Evolutionary conservation across 164 flowering plant genomes (phyloP).

Genomic region (Chimonanthus salicifolius): DNA sequence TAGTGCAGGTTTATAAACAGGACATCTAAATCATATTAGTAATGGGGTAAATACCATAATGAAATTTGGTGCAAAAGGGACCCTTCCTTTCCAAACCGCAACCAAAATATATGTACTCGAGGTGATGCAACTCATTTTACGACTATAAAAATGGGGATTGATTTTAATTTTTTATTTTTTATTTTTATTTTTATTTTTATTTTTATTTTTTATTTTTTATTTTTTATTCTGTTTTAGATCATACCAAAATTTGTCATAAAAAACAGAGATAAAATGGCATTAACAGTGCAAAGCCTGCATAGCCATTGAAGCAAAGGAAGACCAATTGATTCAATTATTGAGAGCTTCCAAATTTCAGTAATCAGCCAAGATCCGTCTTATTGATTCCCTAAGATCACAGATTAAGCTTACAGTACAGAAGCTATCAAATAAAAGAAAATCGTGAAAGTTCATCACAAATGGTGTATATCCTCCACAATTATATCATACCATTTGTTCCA

Average conservation of each 20-base stretch:
- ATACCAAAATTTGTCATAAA: neutral
- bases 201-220: too few species aligned
- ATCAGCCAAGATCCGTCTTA: neutral
- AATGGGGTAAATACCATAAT: too few species aligned
- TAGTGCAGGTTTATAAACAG: neutral
- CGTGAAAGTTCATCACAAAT: neutral
- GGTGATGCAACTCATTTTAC: neutral
- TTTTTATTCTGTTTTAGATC: too few species aligned
- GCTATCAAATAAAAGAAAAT: neutral
- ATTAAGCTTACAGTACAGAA: neutral
- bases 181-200: too few species aligned
- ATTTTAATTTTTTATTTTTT: too few species aligned
- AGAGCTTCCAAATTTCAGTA: neutral
- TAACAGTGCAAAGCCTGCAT: neutral
- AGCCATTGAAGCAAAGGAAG: neutral
- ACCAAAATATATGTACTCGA: neutral
- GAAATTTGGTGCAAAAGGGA: neutral
- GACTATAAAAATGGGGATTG: neutral
- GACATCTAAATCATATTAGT: neutral
- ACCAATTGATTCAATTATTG: neutral
- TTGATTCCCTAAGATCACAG: neutral
- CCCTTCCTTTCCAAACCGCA: neutral
- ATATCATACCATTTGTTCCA: neutral
- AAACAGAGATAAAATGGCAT: neutral
- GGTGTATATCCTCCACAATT: neutral